Evolutionary conservation across 83 land plant species (phyloP).

Genomic region (Isoetes engelmannii): DNA sequence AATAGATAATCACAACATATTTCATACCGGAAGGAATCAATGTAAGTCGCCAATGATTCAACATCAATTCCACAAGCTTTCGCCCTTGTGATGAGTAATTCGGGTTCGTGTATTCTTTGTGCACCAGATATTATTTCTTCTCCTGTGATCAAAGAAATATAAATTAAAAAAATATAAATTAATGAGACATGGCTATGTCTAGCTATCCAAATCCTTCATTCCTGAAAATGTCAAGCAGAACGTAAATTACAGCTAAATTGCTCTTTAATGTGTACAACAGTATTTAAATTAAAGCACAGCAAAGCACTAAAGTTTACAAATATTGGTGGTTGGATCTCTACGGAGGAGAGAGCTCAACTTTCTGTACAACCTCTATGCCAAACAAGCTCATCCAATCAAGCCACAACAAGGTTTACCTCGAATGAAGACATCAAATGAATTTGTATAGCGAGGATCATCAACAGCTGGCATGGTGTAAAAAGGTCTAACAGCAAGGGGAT

Average conservation of each 20-base stretch:
- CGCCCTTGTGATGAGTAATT: constrained; percentile 48
- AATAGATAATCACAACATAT: neutral
- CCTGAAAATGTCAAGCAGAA: too few relatives aligned
- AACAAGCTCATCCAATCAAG: too few relatives aligned
- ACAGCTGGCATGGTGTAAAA: constrained; percentile 87
- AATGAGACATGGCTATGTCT: too few relatives aligned
- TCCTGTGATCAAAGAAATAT: constrained; percentile 33
- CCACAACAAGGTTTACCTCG: too few relatives aligned
- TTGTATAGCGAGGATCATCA: constrained; percentile 60
- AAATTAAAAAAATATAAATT: neutral
- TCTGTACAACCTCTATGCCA: too few relatives aligned
- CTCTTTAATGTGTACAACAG: too few relatives aligned
- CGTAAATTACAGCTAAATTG: too few relatives aligned
- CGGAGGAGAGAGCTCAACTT: too few relatives aligned
- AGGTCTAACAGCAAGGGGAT: constrained; percentile 84
- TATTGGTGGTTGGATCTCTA: too few relatives aligned
- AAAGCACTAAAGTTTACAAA: too few relatives aligned
- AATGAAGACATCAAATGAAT: constrained; percentile 92
- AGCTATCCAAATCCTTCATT: too few relatives aligned
- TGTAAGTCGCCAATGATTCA: constrained; percentile 56
- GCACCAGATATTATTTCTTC: constrained; percentile 96
- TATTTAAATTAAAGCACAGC: too few relatives aligned
- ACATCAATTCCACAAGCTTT: constrained; percentile 71
- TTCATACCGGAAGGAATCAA: constrained; percentile 79
- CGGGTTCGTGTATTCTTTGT: constrained; percentile 81